phyloP scores from a whole-genome alignment of 2,329 filamentous ascomycete genomes.

The Venturia carpophila region DNA sequence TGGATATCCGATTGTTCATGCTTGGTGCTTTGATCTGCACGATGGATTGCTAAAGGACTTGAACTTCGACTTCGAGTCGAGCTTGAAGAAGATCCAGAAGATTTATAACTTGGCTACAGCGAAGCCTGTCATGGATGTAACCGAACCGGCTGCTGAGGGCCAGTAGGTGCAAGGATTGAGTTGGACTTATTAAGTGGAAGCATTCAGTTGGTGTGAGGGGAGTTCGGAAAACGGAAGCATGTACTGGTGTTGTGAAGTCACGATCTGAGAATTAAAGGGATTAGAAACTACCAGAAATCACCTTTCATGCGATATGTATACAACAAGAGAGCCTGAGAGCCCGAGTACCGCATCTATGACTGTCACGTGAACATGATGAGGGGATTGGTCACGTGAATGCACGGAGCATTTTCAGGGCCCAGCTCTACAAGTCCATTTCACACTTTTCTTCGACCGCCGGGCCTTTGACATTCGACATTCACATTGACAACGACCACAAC shows the following conservation, averaged over 20 bases:
- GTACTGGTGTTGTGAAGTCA: not conserved
- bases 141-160: not conserved
- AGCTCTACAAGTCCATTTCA: not conserved
- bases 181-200: not conserved
- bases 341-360: not conserved
- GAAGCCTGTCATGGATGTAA: not conserved
- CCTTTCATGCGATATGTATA: too few species aligned
- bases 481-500: not conserved
- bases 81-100: conserved; percentile 53
- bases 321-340: too few species aligned
- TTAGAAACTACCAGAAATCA: not conserved
- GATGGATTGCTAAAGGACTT: conserved; percentile 60
- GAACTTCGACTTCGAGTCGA: conserved; percentile 52
- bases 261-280: not conserved
- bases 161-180: not conserved
- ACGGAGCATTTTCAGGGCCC: too few species aligned
- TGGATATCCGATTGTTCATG: conserved; percentile 61
- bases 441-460: not conserved
- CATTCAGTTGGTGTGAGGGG: not conserved
- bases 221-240: not conserved
- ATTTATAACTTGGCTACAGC: conserved; percentile 45
- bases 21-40: conserved; percentile 64
- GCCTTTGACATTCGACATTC: not conserved
- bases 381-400: too few species aligned
- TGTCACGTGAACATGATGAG: not conserved